Percentiles rank a stretch among this genome's conserved stretches.
Conservation (phyloP, 2,329 filamentous ascomycete species). For the Colletotrichum liaoningense region DNA sequence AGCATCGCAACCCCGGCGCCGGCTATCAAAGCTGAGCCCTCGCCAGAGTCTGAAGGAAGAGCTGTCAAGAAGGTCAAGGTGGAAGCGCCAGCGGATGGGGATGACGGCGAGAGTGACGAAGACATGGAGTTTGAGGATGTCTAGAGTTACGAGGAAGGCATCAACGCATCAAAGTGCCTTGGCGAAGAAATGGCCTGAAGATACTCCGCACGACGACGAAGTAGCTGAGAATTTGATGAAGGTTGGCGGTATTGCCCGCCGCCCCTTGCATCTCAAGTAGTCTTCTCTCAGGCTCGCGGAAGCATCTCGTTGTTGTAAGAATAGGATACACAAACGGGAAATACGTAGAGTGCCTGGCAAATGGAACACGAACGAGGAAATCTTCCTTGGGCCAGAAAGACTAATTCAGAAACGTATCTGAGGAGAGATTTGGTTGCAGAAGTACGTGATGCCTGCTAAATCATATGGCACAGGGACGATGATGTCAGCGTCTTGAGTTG, state of each 20-base stretch:
- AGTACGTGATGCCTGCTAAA: background rate
- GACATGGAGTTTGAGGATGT: constrained; percentile 72
- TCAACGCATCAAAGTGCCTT: background rate
- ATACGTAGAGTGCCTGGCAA: background rate
- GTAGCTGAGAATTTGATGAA: background rate
- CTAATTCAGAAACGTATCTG: background rate
- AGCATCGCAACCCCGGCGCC: constrained; percentile 40
- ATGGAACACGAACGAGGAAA: background rate
- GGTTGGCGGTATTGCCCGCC: background rate
- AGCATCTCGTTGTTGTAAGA: background rate
- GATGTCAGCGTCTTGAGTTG: constrained; percentile 17
- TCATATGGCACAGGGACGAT: background rate
- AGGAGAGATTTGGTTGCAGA: background rate
- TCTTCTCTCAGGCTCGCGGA: background rate
- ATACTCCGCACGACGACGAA: background rate
- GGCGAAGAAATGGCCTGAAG: background rate
- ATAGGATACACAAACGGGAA: background rate
- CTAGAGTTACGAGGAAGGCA: constrained; percentile 35
- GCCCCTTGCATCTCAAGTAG: background rate
- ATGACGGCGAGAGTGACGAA: constrained; percentile 63
- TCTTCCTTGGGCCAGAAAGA: background rate
- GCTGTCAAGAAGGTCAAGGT: constrained; percentile 72
- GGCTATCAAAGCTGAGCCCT: constrained; percentile 49
- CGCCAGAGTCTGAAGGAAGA: constrained; percentile 52
- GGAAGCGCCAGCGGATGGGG: constrained; percentile 58